Base-by-base conservation (phyloP, 345 rosid genomes). In the Pugionium cornutum region DNA sequence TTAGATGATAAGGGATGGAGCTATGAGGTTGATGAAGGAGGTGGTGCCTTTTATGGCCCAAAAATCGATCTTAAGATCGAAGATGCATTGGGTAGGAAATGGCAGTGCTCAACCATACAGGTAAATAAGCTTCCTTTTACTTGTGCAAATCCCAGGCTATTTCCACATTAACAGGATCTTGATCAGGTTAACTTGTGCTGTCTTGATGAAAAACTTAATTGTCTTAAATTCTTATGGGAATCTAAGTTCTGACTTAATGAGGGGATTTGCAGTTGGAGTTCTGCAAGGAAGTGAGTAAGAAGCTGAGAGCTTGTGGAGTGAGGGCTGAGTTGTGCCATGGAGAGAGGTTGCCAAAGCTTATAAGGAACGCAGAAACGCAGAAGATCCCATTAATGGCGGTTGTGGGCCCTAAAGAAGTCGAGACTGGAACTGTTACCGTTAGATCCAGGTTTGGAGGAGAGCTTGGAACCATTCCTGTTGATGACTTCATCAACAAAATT, bases 81-180 rank as follows among this genome's bases (percentile, higher is more conserved):
- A 83, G 98, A 92, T 78, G 94, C 98, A 37, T 83, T 92, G 44
- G 95, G 97, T 76, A 89, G 98, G 79, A 89, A 89, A 70, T 92
- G 98, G 98, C 98, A 92, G 67, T 89, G 98, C 83, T 92, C 98
- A 68, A 92, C 98, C 36, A 83, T 92, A 71, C 98, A 92, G 88
- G 98, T 72, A 74, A 67, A 63, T 65, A 43, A 46, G 33, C 28
- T 48, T 40, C 34, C 5, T 36, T 34, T 37, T 6, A 35, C 50
- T 52, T 56, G 43, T 35, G 3, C 44, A 7, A 59, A 41, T 18
- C 33, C 2, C 31, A n/a, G 0, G 52, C 8, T 11, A 28, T 33
- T 47, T 54, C 43, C 28, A 7, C 58, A 8, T 42, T 72, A 42
- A 65, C 10, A 4, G 45, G 9, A 56, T 60, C 67, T 61, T 40